Percentiles rank a stretch among this genome's conserved stretches.
phyloP scores from a whole-genome alignment of 352 stramenopile genomes.

The Phytophthora foliorum region DNA sequence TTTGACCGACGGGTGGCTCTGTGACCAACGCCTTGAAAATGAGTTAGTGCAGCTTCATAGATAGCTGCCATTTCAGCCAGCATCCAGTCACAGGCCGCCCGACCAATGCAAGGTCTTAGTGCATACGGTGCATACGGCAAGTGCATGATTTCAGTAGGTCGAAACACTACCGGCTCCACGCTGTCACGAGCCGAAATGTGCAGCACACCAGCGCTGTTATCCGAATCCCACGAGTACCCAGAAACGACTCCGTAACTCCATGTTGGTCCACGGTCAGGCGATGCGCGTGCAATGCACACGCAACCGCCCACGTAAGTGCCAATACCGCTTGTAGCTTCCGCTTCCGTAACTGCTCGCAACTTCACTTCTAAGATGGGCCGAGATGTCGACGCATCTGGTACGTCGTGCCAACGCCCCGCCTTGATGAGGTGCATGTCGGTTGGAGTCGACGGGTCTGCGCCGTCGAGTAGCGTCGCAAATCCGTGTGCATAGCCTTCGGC shows the following conservation, averaged over 20 bases:
- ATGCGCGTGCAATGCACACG: conserved; percentile 1
- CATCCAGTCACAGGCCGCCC: not conserved
- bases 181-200: not conserved
- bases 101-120: not conserved
- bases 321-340: not conserved
- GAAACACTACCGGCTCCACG: not conserved
- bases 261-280: not conserved
- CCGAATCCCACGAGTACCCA: conserved; percentile 1
- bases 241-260: conserved; percentile 6
- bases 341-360: no score
- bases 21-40: not conserved
- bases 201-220: not conserved
- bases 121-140: not conserved
- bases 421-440: no score
- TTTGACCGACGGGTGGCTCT: conserved; percentile 4
- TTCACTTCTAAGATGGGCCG: no score
- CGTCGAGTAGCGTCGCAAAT: no score
- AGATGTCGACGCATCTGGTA: no score
- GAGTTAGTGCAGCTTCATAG: not conserved
- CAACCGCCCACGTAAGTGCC: conserved; percentile 12
- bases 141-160: not conserved
- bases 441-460: no score
- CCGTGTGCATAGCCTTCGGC: no score
- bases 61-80: not conserved
- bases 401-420: no score